These are phyloP conservation scores for Echria macrotheca DNA, from an alignment of 495 filamentous ascomycete genomes.

Conservation along the genomic window DNA sequence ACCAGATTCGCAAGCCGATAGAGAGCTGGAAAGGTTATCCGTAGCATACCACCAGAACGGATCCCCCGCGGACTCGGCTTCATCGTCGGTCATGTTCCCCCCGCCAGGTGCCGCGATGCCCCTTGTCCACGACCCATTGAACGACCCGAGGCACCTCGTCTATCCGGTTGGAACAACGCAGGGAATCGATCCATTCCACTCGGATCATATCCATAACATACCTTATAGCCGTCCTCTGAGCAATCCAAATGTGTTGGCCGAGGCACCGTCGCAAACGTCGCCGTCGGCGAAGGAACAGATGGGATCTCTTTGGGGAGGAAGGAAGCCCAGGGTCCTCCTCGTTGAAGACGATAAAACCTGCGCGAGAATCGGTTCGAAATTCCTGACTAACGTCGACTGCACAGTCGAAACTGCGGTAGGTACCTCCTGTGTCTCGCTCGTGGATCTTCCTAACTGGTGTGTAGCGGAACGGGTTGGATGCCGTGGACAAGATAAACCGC, in stretches of 20 bases:
- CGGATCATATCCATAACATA: slow-evolving; percentile 89
- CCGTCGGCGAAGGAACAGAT: slow-evolving; percentile 28
- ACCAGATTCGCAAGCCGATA: slow-evolving; percentile 71
- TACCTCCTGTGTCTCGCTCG: slow-evolving; percentile 11
- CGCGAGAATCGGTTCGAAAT: slow-evolving; percentile 89
- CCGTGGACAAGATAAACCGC: slow-evolving; percentile 83
- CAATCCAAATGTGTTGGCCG: slow-evolving; percentile 27
- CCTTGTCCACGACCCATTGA: slow-evolving; percentile 43
- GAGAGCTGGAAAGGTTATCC: slow-evolving; percentile 70
- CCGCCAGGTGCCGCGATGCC: slow-evolving; percentile 31
- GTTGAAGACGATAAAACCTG: slow-evolving; percentile 97
- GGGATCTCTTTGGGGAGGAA: slow-evolving; percentile 58
- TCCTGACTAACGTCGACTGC: slow-evolving; percentile 82
- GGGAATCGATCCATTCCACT: slow-evolving; percentile 91
- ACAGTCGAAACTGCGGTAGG: slow-evolving; percentile 87
- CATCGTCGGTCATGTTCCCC: slow-evolving; percentile 40
- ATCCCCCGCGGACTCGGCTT: slow-evolving; percentile 42
- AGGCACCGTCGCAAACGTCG: slow-evolving; percentile 23
- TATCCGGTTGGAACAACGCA: slow-evolving; percentile 86
- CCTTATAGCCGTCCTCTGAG: slow-evolving; percentile 61
- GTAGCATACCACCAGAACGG: slow-evolving; percentile 61
- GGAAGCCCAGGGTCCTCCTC: slow-evolving; percentile 78
- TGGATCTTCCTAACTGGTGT: slow-evolving; percentile 2
- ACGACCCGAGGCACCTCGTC: slow-evolving; percentile 74
- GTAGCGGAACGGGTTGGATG: slow-evolving; percentile 71